Percentiles rank a stretch among this genome's conserved stretches.
phyloP scores from a whole-genome alignment of 352 stramenopile species.

The Aphanomyces cochlioides region DNA sequence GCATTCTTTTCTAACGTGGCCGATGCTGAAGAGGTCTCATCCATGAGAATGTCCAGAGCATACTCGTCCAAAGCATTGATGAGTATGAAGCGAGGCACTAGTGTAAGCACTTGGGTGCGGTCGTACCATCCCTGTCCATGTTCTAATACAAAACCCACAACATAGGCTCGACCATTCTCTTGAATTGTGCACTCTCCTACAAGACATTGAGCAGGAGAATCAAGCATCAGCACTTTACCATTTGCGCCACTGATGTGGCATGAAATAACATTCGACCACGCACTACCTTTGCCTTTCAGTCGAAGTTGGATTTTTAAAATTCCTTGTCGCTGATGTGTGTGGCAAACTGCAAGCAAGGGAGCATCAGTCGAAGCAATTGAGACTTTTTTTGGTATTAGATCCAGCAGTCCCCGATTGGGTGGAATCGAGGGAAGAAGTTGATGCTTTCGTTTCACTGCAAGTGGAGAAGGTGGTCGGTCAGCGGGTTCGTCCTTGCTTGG shows the following conservation, averaged over 20 bases:
- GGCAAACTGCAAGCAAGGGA: slow-evolving; percentile 69
- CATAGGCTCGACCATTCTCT: slow-evolving; percentile 5
- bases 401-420: slow-evolving; percentile 74
- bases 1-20: slow-evolving; percentile 2
- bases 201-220: neutral
- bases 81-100: slow-evolving; percentile 80
- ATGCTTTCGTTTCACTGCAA: slow-evolving; percentile 32
- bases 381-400: slow-evolving; percentile 63
- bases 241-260: slow-evolving; percentile 20
- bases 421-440: slow-evolving; percentile 68
- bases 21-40: slow-evolving; percentile 11
- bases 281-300: slow-evolving; percentile 40
- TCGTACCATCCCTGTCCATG: slow-evolving; percentile 73
- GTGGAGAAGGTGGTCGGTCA: neutral
- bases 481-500: neutral
- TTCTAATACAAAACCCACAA: slow-evolving; percentile 75
- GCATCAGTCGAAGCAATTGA: slow-evolving; percentile 45
- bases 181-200: slow-evolving; percentile 21
- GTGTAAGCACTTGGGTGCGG: slow-evolving; percentile 83
- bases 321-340: slow-evolving; percentile 65
- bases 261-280: slow-evolving; percentile 16
- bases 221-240: neutral
- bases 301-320: slow-evolving; percentile 68
- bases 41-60: slow-evolving; percentile 17
- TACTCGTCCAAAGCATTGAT: slow-evolving; percentile 62